These are phyloP conservation scores for Penicillium simplicissimum DNA, from an alignment of 495 filamentous ascomycete species.

Conservation along the genomic window DNA sequence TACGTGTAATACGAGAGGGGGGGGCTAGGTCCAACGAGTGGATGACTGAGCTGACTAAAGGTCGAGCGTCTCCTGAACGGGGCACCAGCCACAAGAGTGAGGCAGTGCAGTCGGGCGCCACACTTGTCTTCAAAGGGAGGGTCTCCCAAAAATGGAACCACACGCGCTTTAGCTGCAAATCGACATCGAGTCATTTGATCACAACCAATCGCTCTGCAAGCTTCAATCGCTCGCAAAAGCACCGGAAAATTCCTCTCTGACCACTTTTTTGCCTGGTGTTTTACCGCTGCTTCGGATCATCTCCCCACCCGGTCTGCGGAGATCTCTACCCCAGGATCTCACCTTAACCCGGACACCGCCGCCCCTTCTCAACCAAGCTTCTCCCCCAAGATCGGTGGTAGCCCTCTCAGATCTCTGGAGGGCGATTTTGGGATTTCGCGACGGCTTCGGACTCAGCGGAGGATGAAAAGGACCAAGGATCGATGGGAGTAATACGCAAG, in stretches of 20 bases:
- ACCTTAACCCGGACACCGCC: slow-evolving; percentile 16
- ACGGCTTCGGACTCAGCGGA: slow-evolving; percentile 40
- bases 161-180: neutral
- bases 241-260: neutral
- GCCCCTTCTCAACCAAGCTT: slow-evolving; percentile 10
- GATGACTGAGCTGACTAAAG: neutral
- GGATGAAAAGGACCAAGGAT: slow-evolving; percentile 43
- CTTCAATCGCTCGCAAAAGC: neutral
- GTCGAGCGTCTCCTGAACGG: neutral
- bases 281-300: slow-evolving; percentile 7
- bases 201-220: slow-evolving; percentile 2
- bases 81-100: slow-evolving; percentile 8
- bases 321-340: slow-evolving; percentile 30
- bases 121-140: neutral
- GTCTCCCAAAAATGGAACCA: neutral
- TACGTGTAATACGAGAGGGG: neutral
- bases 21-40: too few species aligned
- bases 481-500: slow-evolving; percentile 96
- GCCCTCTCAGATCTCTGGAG: slow-evolving; percentile 39
- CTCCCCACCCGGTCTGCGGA: slow-evolving; percentile 25
- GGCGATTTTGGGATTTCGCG: slow-evolving; percentile 32
- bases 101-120: slow-evolving; percentile 17
- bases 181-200: neutral
- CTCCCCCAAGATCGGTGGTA: slow-evolving; percentile 10
- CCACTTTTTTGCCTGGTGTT: neutral